Evolutionary conservation across 345 rosid species (phyloP).

Genomic region (Bretschneidera sinensis): DNA sequence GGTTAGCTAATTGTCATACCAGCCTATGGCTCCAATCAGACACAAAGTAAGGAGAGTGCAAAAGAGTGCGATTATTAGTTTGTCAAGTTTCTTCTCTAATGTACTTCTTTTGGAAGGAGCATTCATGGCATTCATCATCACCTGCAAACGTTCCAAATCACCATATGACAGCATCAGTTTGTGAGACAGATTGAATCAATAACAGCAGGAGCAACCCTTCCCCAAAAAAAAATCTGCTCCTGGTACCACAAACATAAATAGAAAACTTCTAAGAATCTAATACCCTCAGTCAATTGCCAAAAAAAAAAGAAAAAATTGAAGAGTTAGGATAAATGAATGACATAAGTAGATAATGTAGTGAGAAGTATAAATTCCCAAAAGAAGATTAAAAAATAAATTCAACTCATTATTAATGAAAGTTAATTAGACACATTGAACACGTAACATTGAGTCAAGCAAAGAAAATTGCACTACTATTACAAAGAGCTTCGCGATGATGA

Average conservation of each 20-base stretch:
- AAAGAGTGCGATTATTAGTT: constrained; percentile 85
- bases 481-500: constrained; percentile 20
- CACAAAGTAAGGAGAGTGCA: constrained; percentile 85
- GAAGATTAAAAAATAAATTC: too few relatives aligned
- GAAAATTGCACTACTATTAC: constrained; percentile 3
- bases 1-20: constrained; percentile 40
- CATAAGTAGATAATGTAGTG: too few relatives aligned
- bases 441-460: neutral
- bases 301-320: too few relatives aligned
- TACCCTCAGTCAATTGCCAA: too few relatives aligned
- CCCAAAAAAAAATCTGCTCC: too few relatives aligned
- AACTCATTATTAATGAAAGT: neutral
- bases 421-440: neutral
- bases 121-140: constrained; percentile 99
- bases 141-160: constrained; percentile 44
- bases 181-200: too few relatives aligned
- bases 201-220: too few relatives aligned
- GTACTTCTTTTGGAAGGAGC: constrained; percentile 99
- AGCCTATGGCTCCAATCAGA: constrained; percentile 85
- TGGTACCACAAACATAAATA: too few relatives aligned
- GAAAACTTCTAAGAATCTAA: too few relatives aligned
- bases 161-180: constrained; percentile 20
- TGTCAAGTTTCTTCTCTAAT: constrained; percentile 97
- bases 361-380: too few relatives aligned
- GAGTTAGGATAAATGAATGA: too few relatives aligned